Evolutionary conservation across 2,329 filamentous ascomycete genomes (phyloP), one percentile per base, ranked within the genome.

Genomic region (Ophiostoma sp.): DNA sequence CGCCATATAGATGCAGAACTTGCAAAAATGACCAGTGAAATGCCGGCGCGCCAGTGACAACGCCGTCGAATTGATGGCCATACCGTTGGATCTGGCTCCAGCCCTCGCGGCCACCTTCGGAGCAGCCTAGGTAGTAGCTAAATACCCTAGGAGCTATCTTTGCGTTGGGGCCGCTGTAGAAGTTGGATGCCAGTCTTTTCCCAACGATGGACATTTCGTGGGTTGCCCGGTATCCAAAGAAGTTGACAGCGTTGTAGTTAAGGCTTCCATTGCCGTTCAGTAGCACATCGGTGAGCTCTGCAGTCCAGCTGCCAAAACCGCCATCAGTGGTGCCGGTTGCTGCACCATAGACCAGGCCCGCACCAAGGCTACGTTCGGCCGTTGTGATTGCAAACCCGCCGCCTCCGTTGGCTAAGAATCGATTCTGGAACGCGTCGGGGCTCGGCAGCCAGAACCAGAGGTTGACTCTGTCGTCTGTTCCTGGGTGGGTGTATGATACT

Each of bases 81-180:
- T 74, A 82, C n/a, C 78, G 77, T 72, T 82, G 80, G 5, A 80
- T 77, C 71, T 80, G 78, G 44, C 78, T 80, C 80, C 81, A 81
- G n/a, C 83, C 84, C 76, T 85, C 82, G 60, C 84, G 80, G 1
- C 83, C 81, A 10, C 82, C 82, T 52, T 82, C 79, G 15, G 81
- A 83, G 74, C 82, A 84, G 20, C 81, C 82, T 72, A 80, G 77
- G 76, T 84, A 87, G 76, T 57, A 57, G 17, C 52, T 57, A n/a
- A 27, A 57, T 6, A 57, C 52, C 23, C 52, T 27, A n/a, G 52
- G 52, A 17, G 52, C 52, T 13, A 13, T 10, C n/a, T 57, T 27
- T 57, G 23, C 52, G 52, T 57, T 13, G 11, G 52, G 52, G 52
- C 52, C 52, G 10, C 23, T 4, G 52, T 57, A 57, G 8, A 57